These are phyloP conservation scores for Liquidambar formosana DNA, from an alignment of 164 flowering plant genomes.

Conservation along the genomic window DNA sequence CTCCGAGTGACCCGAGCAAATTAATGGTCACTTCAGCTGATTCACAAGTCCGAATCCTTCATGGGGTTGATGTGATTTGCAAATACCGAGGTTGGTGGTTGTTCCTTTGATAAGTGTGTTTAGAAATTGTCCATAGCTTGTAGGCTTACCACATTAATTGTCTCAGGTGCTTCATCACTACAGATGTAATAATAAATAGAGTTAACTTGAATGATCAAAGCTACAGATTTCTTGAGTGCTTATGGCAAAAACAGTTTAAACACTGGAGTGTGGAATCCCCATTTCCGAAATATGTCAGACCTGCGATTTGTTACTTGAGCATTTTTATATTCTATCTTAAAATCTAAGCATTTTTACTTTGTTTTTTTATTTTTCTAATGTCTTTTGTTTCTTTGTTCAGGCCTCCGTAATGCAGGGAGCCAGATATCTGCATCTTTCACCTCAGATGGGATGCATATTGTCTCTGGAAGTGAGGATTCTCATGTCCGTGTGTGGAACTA, in stretches of 20 bases:
- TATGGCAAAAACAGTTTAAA: background rate
- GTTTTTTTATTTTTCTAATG: background rate
- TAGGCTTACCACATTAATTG: too few species aligned
- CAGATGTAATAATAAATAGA: too few species aligned
- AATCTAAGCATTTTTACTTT: background rate
- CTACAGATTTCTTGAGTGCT: too few species aligned
- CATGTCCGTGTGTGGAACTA: constrained; percentile 40
- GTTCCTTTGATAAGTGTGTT: background rate
- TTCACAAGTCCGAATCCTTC: constrained; percentile 47
- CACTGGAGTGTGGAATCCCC: background rate
- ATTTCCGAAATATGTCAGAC: too few species aligned
- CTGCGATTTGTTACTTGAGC: too few species aligned
- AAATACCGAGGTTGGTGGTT: constrained; percentile 41
- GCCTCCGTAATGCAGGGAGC: constrained; percentile 35
- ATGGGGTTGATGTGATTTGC: constrained; percentile 38
- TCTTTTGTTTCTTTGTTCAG: constrained; percentile 19
- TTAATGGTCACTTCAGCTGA: constrained; percentile 53
- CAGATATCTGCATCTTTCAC: constrained; percentile 47
- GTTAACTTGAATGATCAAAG: too few species aligned
- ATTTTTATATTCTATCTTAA: background rate
- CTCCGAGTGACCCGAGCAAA: constrained; percentile 41
- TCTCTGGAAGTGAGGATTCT: constrained; percentile 40
- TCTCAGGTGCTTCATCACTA: too few species aligned
- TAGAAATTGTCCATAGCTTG: too few species aligned
- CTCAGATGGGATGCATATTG: constrained; percentile 32